Evolutionary conservation across 805 yeast species (phyloP), one percentile per base, ranked within the genome.

Genomic region (Naumovozyma castellii): DNA sequence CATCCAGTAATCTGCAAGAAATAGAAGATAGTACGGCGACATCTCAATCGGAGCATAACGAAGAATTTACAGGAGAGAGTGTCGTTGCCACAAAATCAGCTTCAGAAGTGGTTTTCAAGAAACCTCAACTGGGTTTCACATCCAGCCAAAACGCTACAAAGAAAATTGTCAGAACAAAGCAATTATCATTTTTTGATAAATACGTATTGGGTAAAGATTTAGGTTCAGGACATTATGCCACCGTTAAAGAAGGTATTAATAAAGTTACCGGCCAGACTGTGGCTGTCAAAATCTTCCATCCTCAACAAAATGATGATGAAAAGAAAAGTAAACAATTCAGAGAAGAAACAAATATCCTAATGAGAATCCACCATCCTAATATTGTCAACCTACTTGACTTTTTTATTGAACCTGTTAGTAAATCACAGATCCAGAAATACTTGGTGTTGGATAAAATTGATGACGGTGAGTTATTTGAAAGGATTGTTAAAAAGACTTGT

Each of bases 201-300:
- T 68, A 65, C 39, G 36, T 58, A 1, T 35, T 66, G 15, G 84
- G 84, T 0, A 68, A 66, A 40, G 75, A 78, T 46, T 59, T 83
- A 17, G 92, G 92, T 0, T 63, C 80, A 3, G 92, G 92, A 0
- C 90, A 83, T 59, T 83, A 83, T 51, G 90, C 92, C 0, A 76
- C 76, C n/a, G 92, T 83, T 3, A 79, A 76, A 53, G 84, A 80
- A 47, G 85, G 85, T 2, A 65, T 67, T 5, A 69, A 74, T 45
- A 72, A 77, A 47, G 57, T 60, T 5, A 69, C 78, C 0, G 85
- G 86, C 0, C 70, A 71, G 37, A 60, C 70, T 2, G 82, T 76
- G 36, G 92, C 90, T 0, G 84, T 83, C 3, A 83, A 83, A 53
- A 77, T 83, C 6, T 83, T 83, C 58, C 79, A 76, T 48, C 79